phyloP scores from a whole-genome alignment of 176 grass and related monocot genomes.

The Sorghum bicolor region DNA sequence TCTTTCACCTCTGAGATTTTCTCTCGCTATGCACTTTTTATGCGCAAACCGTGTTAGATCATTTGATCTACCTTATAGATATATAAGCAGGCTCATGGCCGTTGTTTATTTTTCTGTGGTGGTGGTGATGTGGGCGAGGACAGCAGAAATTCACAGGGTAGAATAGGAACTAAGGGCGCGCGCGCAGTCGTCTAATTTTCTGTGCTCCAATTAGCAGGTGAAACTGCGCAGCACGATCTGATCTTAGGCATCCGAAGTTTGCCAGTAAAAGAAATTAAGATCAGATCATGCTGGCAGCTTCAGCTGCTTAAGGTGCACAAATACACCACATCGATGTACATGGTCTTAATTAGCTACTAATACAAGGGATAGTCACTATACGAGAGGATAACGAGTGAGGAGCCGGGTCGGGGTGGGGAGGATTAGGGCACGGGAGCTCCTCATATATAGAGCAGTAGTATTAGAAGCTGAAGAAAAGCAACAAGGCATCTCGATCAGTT shows the following conservation, averaged over 20 bases:
- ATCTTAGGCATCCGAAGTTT: constrained; percentile 12
- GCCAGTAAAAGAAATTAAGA: constrained; percentile 6
- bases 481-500: neutral
- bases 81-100: neutral
- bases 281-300: constrained; percentile 91
- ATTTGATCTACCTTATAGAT: neutral
- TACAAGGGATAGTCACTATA: neutral
- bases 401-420: neutral
- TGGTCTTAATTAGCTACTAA: too few relatives aligned
- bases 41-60: neutral
- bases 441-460: constrained; percentile 28
- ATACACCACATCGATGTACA: neutral
- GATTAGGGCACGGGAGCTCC: constrained; percentile 15
- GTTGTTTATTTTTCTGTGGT: neutral
- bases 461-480: neutral
- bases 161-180: neutral
- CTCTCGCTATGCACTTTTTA: neutral
- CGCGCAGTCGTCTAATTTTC: neutral
- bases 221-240: constrained; percentile 93
- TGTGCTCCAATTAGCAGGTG: constrained; percentile 62
- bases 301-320: constrained; percentile 57
- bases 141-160: neutral
- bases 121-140: neutral
- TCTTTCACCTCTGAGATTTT: neutral
- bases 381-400: neutral